These are phyloP conservation scores for Calcarisporium arbuscula DNA, from an alignment of 2,329 filamentous ascomycete genomes.

Conservation along the genomic window DNA sequence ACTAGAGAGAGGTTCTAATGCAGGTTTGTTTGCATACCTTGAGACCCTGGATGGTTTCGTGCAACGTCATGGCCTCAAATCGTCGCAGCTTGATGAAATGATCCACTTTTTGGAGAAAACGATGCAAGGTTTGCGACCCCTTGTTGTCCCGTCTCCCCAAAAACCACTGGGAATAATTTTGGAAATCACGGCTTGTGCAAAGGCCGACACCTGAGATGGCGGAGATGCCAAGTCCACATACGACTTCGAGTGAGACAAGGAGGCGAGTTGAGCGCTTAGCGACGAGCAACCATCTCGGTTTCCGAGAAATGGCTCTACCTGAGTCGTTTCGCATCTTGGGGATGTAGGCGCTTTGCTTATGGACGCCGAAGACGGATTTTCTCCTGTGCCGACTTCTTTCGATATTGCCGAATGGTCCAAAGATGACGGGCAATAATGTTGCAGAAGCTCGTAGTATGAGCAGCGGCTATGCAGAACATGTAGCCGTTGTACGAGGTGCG, in stretches of 20 bases:
- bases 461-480: conserved; percentile 68
- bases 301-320: too few species aligned
- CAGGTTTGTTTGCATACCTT: conserved; percentile 47
- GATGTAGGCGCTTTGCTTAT: too few species aligned
- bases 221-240: conserved; percentile 66
- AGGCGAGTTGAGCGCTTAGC: too few species aligned
- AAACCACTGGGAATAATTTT: conserved; percentile 69
- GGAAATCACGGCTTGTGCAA: conserved; percentile 70
- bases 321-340: too few species aligned
- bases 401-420: conserved; percentile 15
- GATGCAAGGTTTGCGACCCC: conserved; percentile 51
- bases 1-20: neutral
- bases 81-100: conserved; percentile 70
- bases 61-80: conserved; percentile 74
- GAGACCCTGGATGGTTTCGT: conserved; percentile 69
- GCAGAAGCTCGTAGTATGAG: conserved; percentile 71
- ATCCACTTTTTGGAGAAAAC: conserved; percentile 64
- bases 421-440: conserved; percentile 67
- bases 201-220: conserved; percentile 67
- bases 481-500: conserved; percentile 58
- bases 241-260: conserved; percentile 19
- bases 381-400: neutral
- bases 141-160: conserved; percentile 58
- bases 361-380: neutral
- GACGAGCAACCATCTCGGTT: too few species aligned